Conservation (phyloP, 208 protist species). For the Leishmania major region DNA sequence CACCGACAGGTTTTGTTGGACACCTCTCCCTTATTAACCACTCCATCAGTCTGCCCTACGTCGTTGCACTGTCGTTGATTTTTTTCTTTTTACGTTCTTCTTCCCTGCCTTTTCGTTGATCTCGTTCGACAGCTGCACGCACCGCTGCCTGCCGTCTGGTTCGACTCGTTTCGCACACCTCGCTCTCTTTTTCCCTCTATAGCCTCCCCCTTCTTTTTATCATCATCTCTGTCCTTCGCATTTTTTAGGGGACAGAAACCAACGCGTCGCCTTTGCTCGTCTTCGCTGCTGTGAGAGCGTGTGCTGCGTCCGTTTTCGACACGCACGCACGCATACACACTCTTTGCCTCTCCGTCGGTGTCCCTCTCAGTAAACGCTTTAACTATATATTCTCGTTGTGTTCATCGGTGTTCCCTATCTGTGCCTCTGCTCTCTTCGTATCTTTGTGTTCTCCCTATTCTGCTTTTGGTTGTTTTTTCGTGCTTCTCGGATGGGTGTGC, state of each 20-base stretch:
- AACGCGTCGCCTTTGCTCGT: background rate
- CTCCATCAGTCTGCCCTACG: background rate
- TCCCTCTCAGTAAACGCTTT: background rate
- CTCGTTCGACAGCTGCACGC: background rate
- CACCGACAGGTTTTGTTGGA: background rate
- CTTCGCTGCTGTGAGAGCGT: background rate
- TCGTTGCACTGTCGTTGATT: background rate
- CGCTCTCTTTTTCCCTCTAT: background rate
- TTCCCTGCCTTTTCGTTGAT: background rate
- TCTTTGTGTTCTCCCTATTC: background rate
- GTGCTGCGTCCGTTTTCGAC: background rate
- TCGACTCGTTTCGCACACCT: background rate
- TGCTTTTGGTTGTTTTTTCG: background rate
- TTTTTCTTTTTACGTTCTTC: slow-evolving; percentile 1
- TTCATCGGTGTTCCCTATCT: background rate
- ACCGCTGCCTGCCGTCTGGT: background rate
- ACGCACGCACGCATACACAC: background rate
- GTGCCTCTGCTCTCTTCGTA: background rate
- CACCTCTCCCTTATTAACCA: background rate
- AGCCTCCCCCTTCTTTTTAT: background rate
- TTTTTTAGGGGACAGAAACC: background rate
- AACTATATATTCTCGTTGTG: background rate
- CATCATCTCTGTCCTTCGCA: background rate
- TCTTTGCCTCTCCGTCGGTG: background rate
- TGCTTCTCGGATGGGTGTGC: background rate